Conservation (phyloP, 345 rosid species). For the Populus pruinosa region DNA sequence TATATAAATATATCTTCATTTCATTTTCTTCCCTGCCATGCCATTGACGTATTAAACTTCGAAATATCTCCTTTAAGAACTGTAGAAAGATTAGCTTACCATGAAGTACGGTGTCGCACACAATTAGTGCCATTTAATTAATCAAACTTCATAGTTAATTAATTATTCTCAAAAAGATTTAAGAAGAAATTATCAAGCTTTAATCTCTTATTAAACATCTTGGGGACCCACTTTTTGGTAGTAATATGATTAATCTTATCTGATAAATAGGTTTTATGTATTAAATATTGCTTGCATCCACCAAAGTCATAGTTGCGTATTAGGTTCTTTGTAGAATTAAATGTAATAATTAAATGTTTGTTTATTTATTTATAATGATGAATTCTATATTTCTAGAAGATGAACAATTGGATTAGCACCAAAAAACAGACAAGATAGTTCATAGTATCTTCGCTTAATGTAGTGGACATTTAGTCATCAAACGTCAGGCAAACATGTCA, state of each 20-base stretch:
- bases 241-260: slow-evolving; percentile 5
- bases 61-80: too few species aligned
- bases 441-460: not conserved
- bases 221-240: not conserved
- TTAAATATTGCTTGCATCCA: not conserved
- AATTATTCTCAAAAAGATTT: not conserved
- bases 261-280: not conserved
- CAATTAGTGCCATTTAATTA: not conserved
- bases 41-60: not conserved
- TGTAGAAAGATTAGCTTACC: not conserved
- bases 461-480: slow-evolving; percentile 8
- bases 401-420: not conserved
- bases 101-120: not conserved
- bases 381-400: not conserved
- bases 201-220: not conserved
- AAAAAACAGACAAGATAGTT: not conserved
- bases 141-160: not conserved
- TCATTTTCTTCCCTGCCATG: not conserved
- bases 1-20: too few species aligned
- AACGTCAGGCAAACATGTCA: not conserved
- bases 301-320: not conserved
- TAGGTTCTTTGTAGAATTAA: not conserved
- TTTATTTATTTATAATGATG: not conserved
- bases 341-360: not conserved
- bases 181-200: not conserved